Percentiles rank a stretch among this genome's conserved stretches.
These are phyloP conservation scores for Byssochlamys sp. DNA, from an alignment of 2,329 filamentous ascomycete species.

Conservation along the genomic window DNA sequence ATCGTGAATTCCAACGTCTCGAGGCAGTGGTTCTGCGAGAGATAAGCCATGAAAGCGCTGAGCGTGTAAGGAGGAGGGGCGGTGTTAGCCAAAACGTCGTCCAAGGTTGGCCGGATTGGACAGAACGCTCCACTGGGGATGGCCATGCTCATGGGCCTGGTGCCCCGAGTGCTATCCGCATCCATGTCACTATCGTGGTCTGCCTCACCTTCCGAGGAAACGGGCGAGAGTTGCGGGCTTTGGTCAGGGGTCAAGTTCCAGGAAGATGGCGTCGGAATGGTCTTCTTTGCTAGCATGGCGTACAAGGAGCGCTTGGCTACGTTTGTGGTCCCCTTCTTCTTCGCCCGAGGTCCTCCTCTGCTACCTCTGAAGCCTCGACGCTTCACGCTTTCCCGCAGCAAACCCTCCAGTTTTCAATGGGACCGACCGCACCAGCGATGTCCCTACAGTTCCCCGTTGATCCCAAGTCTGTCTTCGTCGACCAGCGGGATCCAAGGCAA, in stretches of 20 bases:
- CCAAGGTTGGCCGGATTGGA: slow-evolving; percentile 59
- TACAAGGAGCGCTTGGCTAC: slow-evolving; percentile 14
- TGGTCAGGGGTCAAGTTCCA: slow-evolving; percentile 33
- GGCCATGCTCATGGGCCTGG: slow-evolving; percentile 36
- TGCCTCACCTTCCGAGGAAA: slow-evolving; percentile 34
- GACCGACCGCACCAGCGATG: background rate
- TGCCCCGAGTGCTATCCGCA: slow-evolving; percentile 30
- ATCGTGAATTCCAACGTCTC: slow-evolving; percentile 95
- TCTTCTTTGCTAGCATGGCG: slow-evolving; percentile 33
- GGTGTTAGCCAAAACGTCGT: slow-evolving; percentile 78
- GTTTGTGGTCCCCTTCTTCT: background rate
- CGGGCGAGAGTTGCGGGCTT: slow-evolving; percentile 37
- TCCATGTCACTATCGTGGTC: slow-evolving; percentile 32
- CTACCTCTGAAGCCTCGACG: slow-evolving; percentile 1
- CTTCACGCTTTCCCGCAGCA: background rate
- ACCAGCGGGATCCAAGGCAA: background rate
- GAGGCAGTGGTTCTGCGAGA: slow-evolving; percentile 92
- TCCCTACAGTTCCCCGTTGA: background rate
- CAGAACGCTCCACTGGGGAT: slow-evolving; percentile 30
- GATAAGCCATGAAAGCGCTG: slow-evolving; percentile 86
- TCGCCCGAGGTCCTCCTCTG: slow-evolving; percentile 2
- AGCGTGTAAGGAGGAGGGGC: slow-evolving; percentile 83
- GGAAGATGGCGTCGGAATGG: slow-evolving; percentile 25
- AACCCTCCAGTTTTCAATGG: background rate
- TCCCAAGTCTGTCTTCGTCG: background rate